Conservation (phyloP, 2,329 filamentous ascomycete genomes). For the Akanthomyces dipterigenus region DNA sequence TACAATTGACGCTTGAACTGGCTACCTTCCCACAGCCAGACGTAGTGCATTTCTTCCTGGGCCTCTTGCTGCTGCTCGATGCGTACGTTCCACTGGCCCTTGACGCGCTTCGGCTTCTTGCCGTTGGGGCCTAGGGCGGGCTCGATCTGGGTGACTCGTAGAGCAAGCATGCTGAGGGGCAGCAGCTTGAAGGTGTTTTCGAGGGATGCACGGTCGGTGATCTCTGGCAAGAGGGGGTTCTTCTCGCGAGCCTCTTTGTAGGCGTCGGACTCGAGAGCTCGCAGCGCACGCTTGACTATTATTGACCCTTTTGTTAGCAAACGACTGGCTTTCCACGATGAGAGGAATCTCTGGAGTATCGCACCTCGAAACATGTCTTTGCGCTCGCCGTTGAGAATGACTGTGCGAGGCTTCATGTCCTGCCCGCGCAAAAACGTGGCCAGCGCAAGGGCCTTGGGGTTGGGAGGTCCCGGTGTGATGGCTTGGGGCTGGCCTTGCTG, state of each 20-base stretch:
- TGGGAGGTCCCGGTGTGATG: constrained; percentile 72
- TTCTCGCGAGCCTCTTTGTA: constrained; percentile 87
- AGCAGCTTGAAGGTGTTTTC: constrained; percentile 94
- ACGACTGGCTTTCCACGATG: background rate
- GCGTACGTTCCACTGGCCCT: constrained; percentile 92
- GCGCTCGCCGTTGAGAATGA: constrained; percentile 89
- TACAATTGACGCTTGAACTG: constrained; percentile 94
- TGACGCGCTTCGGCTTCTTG: constrained; percentile 80
- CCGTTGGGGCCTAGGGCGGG: constrained; percentile 56
- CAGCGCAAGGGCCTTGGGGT: constrained; percentile 80
- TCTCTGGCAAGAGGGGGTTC: constrained; percentile 80
- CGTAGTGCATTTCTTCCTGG: constrained; percentile 82
- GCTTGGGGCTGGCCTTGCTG: constrained; percentile 52
- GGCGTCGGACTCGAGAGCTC: constrained; percentile 78
- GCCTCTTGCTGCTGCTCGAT: constrained; percentile 96
- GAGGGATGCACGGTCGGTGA: constrained; percentile 80
- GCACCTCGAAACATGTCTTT: constrained; percentile 97
- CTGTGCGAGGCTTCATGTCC: constrained; percentile 81
- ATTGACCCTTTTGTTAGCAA: constrained; percentile 16
- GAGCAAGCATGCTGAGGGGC: constrained; percentile 85
- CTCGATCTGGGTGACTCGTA: constrained; percentile 73
- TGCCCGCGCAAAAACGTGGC: constrained; percentile 81
- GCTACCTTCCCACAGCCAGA: constrained; percentile 91
- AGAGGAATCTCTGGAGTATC: constrained; percentile 4
- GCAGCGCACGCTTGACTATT: constrained; percentile 88